Percentiles rank a stretch among this genome's conserved stretches.
Evolutionary conservation across 2,329 filamentous ascomycete species (phyloP).

Genomic region (Leptographium wingfieldii): DNA sequence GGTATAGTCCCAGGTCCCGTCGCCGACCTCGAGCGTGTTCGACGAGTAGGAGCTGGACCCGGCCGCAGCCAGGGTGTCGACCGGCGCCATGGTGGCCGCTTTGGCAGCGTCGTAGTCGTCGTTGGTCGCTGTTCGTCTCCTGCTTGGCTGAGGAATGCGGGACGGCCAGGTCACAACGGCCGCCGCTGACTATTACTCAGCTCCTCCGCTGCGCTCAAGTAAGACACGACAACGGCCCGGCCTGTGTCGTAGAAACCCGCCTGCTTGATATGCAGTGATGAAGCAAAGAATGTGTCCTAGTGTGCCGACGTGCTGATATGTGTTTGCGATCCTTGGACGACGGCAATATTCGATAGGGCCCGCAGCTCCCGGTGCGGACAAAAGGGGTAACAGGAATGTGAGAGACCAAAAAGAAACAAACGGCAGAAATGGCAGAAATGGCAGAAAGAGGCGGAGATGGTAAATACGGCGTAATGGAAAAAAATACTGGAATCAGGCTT

Average conservation of each 20-base stretch:
- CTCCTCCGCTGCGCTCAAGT: background rate
- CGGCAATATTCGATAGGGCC: background rate
- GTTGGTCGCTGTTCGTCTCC: background rate
- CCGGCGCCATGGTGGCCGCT: slow-evolving; percentile 38
- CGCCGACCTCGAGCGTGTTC: slow-evolving; percentile 62
- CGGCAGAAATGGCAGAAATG: background rate
- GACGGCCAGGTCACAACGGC: background rate
- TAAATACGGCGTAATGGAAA: background rate
- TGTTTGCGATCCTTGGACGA: background rate
- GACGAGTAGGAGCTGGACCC: slow-evolving; percentile 64
- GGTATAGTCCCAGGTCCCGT: slow-evolving; percentile 71
- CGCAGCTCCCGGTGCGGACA: background rate
- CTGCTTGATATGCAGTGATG: background rate
- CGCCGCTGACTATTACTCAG: background rate
- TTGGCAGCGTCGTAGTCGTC: background rate
- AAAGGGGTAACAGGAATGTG: background rate
- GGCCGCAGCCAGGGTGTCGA: slow-evolving; percentile 50
- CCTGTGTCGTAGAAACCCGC: background rate
- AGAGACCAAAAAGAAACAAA: background rate
- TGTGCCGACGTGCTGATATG: background rate
- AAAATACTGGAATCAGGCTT: background rate
- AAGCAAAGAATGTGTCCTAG: background rate
- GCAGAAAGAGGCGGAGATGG: background rate
- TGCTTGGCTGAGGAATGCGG: background rate
- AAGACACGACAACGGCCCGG: background rate